Evolutionary conservation across 495 filamentous ascomycete genomes (phyloP), one percentile per base, ranked within the genome.

Genomic region (Trichoderma parareesei): DNA sequence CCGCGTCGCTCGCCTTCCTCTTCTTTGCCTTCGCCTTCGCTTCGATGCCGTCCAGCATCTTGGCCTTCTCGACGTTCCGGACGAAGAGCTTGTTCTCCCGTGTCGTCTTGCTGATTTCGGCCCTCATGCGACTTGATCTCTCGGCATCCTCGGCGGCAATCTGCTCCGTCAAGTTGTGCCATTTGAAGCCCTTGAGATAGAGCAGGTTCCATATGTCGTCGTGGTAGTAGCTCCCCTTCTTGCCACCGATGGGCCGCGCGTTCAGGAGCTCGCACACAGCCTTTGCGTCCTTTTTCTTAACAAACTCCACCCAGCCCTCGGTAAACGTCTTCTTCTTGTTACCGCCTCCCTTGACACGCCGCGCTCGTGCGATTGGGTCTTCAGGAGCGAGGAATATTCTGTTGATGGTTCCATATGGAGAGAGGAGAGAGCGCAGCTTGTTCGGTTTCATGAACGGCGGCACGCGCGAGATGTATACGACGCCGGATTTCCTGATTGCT

Each of bases 241-340:
- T 89, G 16, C 92, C 94, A 37, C 92, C 92, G 55, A 97, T 86
- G 35, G 82, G 92, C 38, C 82, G 80, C 38, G 90, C 87, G 74
- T 98, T 98, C 42, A 98, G 74, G 3, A 89, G 83, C 70, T 96
- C 92, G n/a, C 88, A 92, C 6, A 84, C 90, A 10, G 87, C 74
- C 71, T 95, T 95, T 4, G 94, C 95, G 46, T 90, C 87, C 33
- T 64, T 66, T 69, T 85, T 87, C 72, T 90, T 87, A 38, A 81
- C 74, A 69, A 96, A 97, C 70, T 98, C 94, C 18, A 98, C 86
- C 94, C 94, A 98, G 2, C 94, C 94, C 71, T 98, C 95, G 6
- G 86, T 87, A 75, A 89, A 98, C 16, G 81, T 85, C 65, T 89
- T 85, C 71, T 96, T 93, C 75, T 93, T 94, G 74, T 96, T 97